These are phyloP conservation scores for Petasospora rhodanensis DNA, from an alignment of 1,139 yeast species.

Conservation along the genomic window DNA sequence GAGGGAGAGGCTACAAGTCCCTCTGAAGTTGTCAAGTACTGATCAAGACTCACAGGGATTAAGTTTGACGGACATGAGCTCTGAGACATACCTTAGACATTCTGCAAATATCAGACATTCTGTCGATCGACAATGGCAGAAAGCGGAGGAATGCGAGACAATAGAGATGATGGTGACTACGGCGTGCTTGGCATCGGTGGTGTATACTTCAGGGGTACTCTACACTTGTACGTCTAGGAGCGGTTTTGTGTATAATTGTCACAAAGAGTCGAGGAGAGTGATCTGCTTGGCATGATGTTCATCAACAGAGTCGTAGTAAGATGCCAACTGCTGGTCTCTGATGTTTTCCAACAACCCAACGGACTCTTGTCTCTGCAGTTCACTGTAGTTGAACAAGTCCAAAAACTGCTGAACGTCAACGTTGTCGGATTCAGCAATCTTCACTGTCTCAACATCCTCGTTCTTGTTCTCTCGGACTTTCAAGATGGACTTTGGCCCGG, in stretches of 20 bases:
- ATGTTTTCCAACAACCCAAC: slow-evolving; percentile 26
- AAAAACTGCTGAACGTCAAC: slow-evolving; percentile 30
- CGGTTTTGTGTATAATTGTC: background rate
- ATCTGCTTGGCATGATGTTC: background rate
- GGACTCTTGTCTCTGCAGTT: slow-evolving; percentile 26
- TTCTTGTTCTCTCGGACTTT: slow-evolving; percentile 29
- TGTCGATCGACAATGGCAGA: too few species aligned
- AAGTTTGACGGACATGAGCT: too few species aligned
- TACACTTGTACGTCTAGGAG: too few species aligned
- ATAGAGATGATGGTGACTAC: too few species aligned
- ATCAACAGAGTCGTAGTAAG: slow-evolving; percentile 24
- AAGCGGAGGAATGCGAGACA: too few species aligned
- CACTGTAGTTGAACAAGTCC: slow-evolving; percentile 29
- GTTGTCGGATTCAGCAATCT: slow-evolving; percentile 29
- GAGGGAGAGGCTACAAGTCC: too few species aligned
- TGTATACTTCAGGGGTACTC: too few species aligned
- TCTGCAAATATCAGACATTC: too few species aligned
- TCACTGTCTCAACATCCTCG: slow-evolving; percentile 26
- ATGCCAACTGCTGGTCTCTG: slow-evolving; percentile 29
- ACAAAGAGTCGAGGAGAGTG: slow-evolving; percentile 4
- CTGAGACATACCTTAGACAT: too few species aligned
- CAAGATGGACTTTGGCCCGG: slow-evolving; percentile 27
- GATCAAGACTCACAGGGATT: too few species aligned
- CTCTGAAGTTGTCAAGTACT: too few species aligned
- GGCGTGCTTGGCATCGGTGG: too few species aligned